These are phyloP conservation scores for Phanerochaete sordida DNA, from an alignment of 768 basidiomycete species.

Conservation along the genomic window DNA sequence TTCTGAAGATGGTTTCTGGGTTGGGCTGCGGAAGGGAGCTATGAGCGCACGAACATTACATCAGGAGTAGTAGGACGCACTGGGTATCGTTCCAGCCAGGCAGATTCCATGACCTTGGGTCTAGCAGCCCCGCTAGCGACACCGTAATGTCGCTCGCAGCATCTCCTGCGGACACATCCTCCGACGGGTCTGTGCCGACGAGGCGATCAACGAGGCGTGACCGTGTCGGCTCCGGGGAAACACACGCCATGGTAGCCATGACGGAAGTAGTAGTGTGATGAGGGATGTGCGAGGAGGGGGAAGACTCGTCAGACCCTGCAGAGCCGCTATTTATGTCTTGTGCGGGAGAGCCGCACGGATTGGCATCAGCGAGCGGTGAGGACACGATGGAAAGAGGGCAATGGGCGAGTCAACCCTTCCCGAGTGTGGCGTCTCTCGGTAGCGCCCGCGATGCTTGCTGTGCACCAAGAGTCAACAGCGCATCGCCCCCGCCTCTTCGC, in stretches of 20 bases:
- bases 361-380: background rate
- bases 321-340: background rate
- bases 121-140: slow-evolving; percentile 18
- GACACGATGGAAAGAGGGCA: slow-evolving; percentile 7
- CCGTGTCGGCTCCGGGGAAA: background rate
- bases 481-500: background rate
- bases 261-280: background rate
- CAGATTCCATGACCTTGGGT: slow-evolving; percentile 21
- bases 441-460: slow-evolving; percentile 1
- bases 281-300: background rate
- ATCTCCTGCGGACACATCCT: background rate
- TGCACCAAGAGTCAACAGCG: background rate
- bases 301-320: background rate
- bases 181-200: background rate
- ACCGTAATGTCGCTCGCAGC: background rate
- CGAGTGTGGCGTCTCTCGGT: slow-evolving; percentile 2
- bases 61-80: background rate
- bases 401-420: background rate
- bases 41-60: background rate
- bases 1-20: background rate
- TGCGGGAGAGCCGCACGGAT: background rate
- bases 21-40: background rate
- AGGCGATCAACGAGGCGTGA: background rate
- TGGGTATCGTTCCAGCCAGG: slow-evolving; percentile 20
- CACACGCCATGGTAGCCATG: background rate